These are phyloP conservation scores for Podaxis carcinomalis DNA, from an alignment of 768 basidiomycete genomes.

Conservation along the genomic window DNA sequence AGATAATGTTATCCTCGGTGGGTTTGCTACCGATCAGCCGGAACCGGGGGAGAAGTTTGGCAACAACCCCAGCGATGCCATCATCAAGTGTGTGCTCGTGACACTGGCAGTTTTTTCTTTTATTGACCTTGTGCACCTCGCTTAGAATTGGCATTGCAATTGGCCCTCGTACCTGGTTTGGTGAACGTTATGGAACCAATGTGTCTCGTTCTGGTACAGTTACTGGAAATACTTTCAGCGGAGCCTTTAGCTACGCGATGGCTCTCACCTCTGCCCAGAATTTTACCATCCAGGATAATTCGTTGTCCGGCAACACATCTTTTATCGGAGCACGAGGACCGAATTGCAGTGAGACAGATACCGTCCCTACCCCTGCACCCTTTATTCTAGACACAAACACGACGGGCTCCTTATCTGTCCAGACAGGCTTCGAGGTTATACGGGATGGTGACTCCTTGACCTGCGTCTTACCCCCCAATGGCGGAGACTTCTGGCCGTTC, in stretches of 20 bases:
- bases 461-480: slow-evolving; percentile 63
- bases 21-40: slow-evolving; percentile 50
- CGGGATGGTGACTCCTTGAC: slow-evolving; percentile 54
- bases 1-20: slow-evolving; percentile 66
- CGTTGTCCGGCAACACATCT: slow-evolving; percentile 62
- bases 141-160: slow-evolving; percentile 75
- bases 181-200: slow-evolving; percentile 42
- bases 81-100: slow-evolving; percentile 60
- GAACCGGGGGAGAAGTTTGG: slow-evolving; percentile 42
- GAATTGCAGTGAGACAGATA: slow-evolving; percentile 51
- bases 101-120: background rate
- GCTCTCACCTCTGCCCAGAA: slow-evolving; percentile 59
- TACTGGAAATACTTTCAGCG: slow-evolving; percentile 51
- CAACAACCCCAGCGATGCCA: slow-evolving; percentile 49
- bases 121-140: background rate
- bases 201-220: slow-evolving; percentile 55
- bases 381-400: slow-evolving; percentile 53
- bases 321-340: slow-evolving; percentile 69
- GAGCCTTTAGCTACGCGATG: slow-evolving; percentile 73
- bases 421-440: slow-evolving; percentile 49
- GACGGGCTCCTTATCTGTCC: slow-evolving; percentile 37
- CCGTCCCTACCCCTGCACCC: slow-evolving; percentile 49
- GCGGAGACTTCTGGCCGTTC: slow-evolving; percentile 72
- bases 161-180: slow-evolving; percentile 77
- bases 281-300: slow-evolving; percentile 64